Base-by-base conservation (phyloP, 306 rosid species). In the Dalbergia cochinchinensis region DNA sequence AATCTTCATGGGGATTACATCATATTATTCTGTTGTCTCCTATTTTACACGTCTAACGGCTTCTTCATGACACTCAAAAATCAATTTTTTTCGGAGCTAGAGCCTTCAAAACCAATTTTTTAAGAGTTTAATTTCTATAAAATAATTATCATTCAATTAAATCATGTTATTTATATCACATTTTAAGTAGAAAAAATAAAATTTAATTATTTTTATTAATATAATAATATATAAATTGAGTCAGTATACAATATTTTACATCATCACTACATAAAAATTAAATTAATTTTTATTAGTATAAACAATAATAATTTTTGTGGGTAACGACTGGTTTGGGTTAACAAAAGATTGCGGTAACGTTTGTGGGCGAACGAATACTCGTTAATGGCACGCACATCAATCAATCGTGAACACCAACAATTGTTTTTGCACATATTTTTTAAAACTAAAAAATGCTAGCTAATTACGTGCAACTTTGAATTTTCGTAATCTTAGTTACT, bases 321-420 rank as follows among this genome's bases (percentile, higher is more conserved):
- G 47, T 66, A 44, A 61, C 50, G 33, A 60, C 5, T 45, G 12
- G 35, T 33, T 10, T 71, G 11, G 65, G 71, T 47, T 14, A 69
- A 16, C 57, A 70, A 51, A 71, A 71, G 58, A 71, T 65, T 16
- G 66, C 45, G 78, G 73, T 63, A 71, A 80, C 73, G 78, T 45
- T 59, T 18, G n/a, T 4, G 12, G 37, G 20, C 5, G 11, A 54
- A 44, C 31, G 16, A 54, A 54, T 55, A 16, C 51, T 59, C 42
- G 45, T 63, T 63, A 61, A 39, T 50, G 73, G 11, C 54, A 76
- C 66, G 73, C 74, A 54, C 34, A 22, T 22, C 42, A 65, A 54
- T 59, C 31, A 65, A 15, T 50, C 26, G 26, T 14, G 48, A 19
- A 19, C 39, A 71, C 71, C 39, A 12, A 22, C 31, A 37, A 19